A percentile compares a stretch with the other conserved stretches of the same genome.
Conservation (phyloP, 1,284 basidiomycete genomes). For the Trichosporon sp. region DNA sequence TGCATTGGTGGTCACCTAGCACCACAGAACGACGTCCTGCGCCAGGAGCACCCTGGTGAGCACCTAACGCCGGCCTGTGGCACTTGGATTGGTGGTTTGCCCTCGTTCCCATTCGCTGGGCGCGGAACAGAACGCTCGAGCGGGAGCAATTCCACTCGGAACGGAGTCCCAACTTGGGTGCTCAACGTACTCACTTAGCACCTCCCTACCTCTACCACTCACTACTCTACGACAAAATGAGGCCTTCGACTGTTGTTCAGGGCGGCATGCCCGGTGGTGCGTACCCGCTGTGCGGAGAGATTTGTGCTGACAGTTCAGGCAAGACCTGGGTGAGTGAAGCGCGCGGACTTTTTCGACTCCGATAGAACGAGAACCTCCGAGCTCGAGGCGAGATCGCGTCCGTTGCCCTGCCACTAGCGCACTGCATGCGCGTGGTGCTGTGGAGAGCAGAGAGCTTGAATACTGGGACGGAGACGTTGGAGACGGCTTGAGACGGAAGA, state of each 20-base stretch:
- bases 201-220: constrained; percentile 1
- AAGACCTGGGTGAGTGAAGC: constrained; percentile 37
- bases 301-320: constrained; percentile 27
- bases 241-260: constrained; percentile 59
- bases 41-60: background rate
- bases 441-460: background rate
- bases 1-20: background rate
- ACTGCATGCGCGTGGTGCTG: background rate
- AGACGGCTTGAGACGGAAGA: background rate
- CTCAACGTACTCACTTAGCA: background rate
- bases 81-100: background rate
- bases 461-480: background rate
- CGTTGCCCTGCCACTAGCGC: background rate
- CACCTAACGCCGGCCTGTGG: constrained; percentile 3
- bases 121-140: background rate
- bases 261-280: constrained; percentile 68
- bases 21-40: background rate
- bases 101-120: background rate
- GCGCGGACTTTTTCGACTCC: background rate
- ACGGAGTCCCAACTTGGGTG: background rate
- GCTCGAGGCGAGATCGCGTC: background rate
- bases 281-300: constrained; percentile 48
- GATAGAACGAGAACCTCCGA: background rate
- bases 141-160: constrained; percentile 4
- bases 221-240: constrained; percentile 55